phyloP scores from a whole-genome alignment of 495 filamentous ascomycete genomes.

The Lentithecium fluviatile region DNA sequence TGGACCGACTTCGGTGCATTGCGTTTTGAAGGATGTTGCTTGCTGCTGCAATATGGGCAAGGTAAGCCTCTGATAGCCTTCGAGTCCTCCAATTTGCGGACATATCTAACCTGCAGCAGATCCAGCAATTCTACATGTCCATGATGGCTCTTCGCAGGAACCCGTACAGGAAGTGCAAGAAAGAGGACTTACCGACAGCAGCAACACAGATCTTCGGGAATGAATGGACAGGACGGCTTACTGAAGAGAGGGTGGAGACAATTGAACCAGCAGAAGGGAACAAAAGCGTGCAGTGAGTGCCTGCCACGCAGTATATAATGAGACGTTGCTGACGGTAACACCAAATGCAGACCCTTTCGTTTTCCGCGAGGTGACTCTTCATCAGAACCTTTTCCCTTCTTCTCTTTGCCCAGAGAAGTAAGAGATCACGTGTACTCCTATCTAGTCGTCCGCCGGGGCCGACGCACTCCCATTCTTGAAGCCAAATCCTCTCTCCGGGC shows the following conservation, averaged over 20 bases:
- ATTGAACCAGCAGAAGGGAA: background rate
- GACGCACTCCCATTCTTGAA: slow-evolving; percentile 17
- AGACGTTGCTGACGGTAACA: background rate
- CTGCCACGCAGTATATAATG: background rate
- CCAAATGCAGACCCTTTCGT: background rate
- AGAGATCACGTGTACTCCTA: slow-evolving; percentile 32
- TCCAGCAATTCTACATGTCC: slow-evolving; percentile 28
- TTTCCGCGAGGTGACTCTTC: background rate
- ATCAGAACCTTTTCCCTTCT: slow-evolving; percentile 18
- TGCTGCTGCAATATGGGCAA: slow-evolving; percentile 28
- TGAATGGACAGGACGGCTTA: too few species aligned
- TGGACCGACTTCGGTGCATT: slow-evolving; percentile 23
- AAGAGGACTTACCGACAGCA: slow-evolving; percentile 6
- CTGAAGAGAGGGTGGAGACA: background rate
- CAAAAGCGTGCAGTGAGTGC: background rate
- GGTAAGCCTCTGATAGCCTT: slow-evolving; percentile 4
- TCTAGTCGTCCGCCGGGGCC: slow-evolving; percentile 20
- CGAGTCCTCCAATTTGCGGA: background rate
- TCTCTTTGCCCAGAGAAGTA: slow-evolving; percentile 27
- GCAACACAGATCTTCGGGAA: too few species aligned
- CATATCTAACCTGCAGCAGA: slow-evolving; percentile 27
- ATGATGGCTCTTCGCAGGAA: slow-evolving; percentile 29
- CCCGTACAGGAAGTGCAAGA: slow-evolving; percentile 27
- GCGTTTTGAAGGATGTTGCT: slow-evolving; percentile 26
- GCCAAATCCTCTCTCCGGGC: slow-evolving; percentile 3